A percentile compares a stretch with the other conserved stretches of the same genome.
Conservation (phyloP, 2,329 filamentous ascomycete species). For the Chaetoscypha palmicola region DNA sequence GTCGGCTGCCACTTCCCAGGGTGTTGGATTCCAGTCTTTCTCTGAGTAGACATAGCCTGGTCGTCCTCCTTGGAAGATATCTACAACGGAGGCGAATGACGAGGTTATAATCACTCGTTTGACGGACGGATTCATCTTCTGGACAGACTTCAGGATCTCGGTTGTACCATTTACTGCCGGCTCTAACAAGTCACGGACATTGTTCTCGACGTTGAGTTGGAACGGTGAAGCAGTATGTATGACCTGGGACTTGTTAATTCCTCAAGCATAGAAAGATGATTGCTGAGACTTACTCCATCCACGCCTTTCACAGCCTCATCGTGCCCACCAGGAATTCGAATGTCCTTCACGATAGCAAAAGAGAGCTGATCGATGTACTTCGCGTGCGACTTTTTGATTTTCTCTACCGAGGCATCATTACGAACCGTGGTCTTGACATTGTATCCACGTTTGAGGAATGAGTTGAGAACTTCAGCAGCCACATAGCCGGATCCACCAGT, state of each 20-base stretch:
- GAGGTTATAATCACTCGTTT: slow-evolving; percentile 46
- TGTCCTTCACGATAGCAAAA: slow-evolving; percentile 57
- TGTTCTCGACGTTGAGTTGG: slow-evolving; percentile 28
- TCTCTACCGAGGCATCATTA: slow-evolving; percentile 37
- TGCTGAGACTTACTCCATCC: slow-evolving; percentile 47
- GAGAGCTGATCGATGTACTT: slow-evolving; percentile 31
- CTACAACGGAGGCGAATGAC: slow-evolving; percentile 54
- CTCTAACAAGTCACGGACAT: slow-evolving; percentile 37
- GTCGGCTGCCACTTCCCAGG: slow-evolving; percentile 35
- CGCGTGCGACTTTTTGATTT: slow-evolving; percentile 35
- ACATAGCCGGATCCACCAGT: slow-evolving; percentile 42
- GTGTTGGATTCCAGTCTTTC: slow-evolving; percentile 47
- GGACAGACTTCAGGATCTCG: slow-evolving; percentile 40
- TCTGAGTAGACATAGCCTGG: slow-evolving; percentile 44
- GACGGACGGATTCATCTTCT: slow-evolving; percentile 33
- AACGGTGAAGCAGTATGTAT: slow-evolving; percentile 62
- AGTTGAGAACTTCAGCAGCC: slow-evolving; percentile 42
- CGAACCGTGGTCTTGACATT: slow-evolving; percentile 40
- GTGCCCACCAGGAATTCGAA: slow-evolving; percentile 63
- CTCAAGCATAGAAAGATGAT: not conserved
- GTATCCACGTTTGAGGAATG: slow-evolving; percentile 33
- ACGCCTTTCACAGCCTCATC: slow-evolving; percentile 51
- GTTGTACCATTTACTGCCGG: slow-evolving; percentile 48
- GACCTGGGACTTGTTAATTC: slow-evolving; percentile 31
- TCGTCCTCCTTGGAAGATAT: slow-evolving; percentile 43